Evolutionary conservation across 305 asterid species (phyloP).

Genomic region (Plantago rigida): DNA sequence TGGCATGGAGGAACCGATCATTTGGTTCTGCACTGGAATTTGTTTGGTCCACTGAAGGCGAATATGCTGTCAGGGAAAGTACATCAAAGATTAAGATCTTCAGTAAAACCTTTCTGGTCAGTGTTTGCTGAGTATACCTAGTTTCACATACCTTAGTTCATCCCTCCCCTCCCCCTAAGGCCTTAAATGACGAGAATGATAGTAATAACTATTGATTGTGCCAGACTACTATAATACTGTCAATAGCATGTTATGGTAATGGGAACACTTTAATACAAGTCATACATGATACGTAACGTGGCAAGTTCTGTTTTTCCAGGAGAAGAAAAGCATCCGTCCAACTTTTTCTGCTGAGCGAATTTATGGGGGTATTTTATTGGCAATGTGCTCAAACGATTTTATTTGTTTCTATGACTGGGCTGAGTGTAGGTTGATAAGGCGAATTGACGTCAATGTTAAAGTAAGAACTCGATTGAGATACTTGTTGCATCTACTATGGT

Average conservation of each 20-base stretch:
- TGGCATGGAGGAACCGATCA: constrained; percentile 96
- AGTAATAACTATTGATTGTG: too few species aligned
- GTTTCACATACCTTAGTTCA: constrained; percentile 2
- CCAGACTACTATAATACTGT: too few species aligned
- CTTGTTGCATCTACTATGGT: constrained; percentile 17
- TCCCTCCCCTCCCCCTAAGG: not conserved
- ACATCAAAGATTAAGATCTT: constrained; percentile 73
- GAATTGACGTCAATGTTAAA: constrained; percentile 92
- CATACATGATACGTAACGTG: constrained; percentile 8
- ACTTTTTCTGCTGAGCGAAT: constrained; percentile 94
- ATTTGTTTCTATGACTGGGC: constrained; percentile 93
- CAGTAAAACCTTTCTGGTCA: constrained; percentile 69
- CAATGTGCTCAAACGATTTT: constrained; percentile 92
- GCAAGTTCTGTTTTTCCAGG: constrained; percentile 48
- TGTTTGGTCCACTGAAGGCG: constrained; percentile 92
- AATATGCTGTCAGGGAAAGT: constrained; percentile 90
- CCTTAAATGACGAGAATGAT: too few species aligned
- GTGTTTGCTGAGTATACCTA: constrained; percentile 18
- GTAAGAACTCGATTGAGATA: constrained; percentile 38
- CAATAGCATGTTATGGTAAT: too few species aligned
- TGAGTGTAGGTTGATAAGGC: constrained; percentile 82
- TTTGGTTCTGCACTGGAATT: constrained; percentile 85
- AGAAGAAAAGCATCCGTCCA: constrained; percentile 93
- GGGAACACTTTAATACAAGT: too few species aligned
- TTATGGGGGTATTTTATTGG: constrained; percentile 77